A percentile compares a stretch with the other conserved stretches of the same genome.
Evolutionary conservation across 2,329 filamentous ascomycete species (phyloP).

Genomic region (Aspergillus brasiliensis): DNA sequence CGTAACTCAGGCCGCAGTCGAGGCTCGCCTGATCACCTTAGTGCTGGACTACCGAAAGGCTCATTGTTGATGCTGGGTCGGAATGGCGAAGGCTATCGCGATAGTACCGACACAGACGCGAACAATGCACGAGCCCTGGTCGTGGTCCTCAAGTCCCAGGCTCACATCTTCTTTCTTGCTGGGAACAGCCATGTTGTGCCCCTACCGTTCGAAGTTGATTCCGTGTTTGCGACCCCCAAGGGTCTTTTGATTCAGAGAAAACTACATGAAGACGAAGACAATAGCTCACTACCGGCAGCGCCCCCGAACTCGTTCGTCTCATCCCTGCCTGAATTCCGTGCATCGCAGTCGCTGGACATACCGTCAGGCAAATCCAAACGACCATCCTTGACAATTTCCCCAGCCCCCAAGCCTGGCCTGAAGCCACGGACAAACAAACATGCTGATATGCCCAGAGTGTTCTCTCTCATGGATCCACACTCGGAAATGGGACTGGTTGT

Average conservation of each 20-base stretch:
- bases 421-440: constrained; percentile 58
- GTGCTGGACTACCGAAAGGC: constrained; percentile 27
- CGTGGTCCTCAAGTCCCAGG: constrained; percentile 88
- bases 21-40: constrained; percentile 17
- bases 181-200: constrained; percentile 88
- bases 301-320: constrained; percentile 84
- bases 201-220: constrained; percentile 91
- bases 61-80: background rate
- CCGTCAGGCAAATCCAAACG: constrained; percentile 42
- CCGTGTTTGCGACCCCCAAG: constrained; percentile 76
- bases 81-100: background rate
- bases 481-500: constrained; percentile 84
- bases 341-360: constrained; percentile 37
- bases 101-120: constrained; percentile 20
- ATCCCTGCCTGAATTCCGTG: constrained; percentile 56
- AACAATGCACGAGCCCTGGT: constrained; percentile 67
- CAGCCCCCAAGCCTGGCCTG: constrained; percentile 58
- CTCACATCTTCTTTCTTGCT: constrained; percentile 87
- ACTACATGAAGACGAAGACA: constrained; percentile 45
- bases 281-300: constrained; percentile 48
- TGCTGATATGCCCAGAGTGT: constrained; percentile 63
- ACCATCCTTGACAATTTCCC: constrained; percentile 53
- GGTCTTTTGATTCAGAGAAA: constrained; percentile 88
- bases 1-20: constrained; percentile 12
- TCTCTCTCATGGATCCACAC: constrained; percentile 82